Percentiles rank a stretch among this genome's conserved stretches.
These are phyloP conservation scores for Clonostachys byssicola DNA, from an alignment of 2,329 filamentous ascomycete genomes.

Conservation along the genomic window DNA sequence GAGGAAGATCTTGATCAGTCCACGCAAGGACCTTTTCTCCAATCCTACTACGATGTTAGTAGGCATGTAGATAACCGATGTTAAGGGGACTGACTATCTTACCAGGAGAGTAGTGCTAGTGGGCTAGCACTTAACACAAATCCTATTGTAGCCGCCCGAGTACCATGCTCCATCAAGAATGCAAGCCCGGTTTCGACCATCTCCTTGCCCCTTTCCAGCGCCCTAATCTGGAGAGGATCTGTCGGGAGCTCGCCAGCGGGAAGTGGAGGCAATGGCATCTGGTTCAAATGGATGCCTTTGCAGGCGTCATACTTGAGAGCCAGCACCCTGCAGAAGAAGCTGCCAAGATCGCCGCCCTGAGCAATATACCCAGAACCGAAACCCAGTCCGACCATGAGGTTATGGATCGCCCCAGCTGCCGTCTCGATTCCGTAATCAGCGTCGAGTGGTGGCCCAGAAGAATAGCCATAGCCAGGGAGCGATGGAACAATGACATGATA, in stretches of 20 bases:
- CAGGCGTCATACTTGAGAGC: not conserved
- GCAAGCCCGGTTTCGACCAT: slow-evolving; percentile 3
- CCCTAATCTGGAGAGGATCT: not conserved
- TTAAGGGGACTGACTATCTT: not conserved
- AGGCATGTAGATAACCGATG: slow-evolving; percentile 37
- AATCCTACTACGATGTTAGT: slow-evolving; percentile 33
- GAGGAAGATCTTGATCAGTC: slow-evolving; percentile 34
- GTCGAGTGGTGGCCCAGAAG: slow-evolving; percentile 3
- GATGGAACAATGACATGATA: slow-evolving; percentile 6
- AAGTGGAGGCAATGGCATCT: slow-evolving; percentile 6
- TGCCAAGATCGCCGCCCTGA: slow-evolving; percentile 6
- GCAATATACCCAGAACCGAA: slow-evolving; percentile 4
- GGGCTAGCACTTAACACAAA: not conserved
- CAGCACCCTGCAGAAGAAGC: not conserved
- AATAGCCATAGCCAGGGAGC: slow-evolving; percentile 6
- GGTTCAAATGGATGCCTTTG: slow-evolving; percentile 2
- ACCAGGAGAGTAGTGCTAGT: slow-evolving; percentile 47
- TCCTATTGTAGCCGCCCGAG: slow-evolving; percentile 2
- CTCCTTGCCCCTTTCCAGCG: slow-evolving; percentile 1
- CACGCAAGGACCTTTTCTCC: slow-evolving; percentile 53
- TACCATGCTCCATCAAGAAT: slow-evolving; percentile 5
- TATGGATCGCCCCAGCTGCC: slow-evolving; percentile 1
- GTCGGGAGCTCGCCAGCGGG: slow-evolving; percentile 1
- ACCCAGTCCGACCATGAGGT: slow-evolving; percentile 4
- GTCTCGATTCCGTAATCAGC: slow-evolving; percentile 1